Evolutionary conservation across 73 alveolate species (phyloP), one percentile per base, ranked within the genome.

Genomic region (Paramecium biaurelia): DNA sequence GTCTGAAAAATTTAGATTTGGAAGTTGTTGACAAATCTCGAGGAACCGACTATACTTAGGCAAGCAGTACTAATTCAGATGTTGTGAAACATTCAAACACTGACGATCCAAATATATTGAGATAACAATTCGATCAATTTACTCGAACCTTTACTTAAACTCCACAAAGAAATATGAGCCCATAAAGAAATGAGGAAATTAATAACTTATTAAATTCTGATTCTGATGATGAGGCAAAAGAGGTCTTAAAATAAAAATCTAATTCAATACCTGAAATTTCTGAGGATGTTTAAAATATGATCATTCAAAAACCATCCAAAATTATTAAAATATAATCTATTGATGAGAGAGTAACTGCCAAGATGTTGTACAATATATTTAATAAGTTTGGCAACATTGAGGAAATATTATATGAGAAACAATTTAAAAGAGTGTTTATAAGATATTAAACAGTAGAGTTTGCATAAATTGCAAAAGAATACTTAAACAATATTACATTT

Each of bases 1-100:
- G 90, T 10, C 49, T 79, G 2, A 79, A 79, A 45, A 79, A 47
- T 20, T 45, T 79, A 47, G 90, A 79, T 45, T 34, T 79, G 26
- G 70, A 38, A 43, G 90, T 79, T 9, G 90, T 79, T n/a, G 90
- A 79, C 90, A 79, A 79, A 20, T 79, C 90, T 79, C 42, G 90
- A 41, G 90, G 90, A 26, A 79, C 90, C 8, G 90, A 79, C 37
- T 79, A 79, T 45, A 79, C 90, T 2, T 24, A 47, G 20, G 10
- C 90, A 18, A 41, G 47, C 30, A 79, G 74, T 41, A 72, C 85
- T 70, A 11, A 20, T 30, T 70, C 85, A n/a, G 85, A 70, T 28
- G 32, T 24, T 2, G 12, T 63, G 84, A 63, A 63, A 32, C 84
- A 63, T 15, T 63, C 84, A 23, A 63, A 63, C 20, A 63, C 84